phyloP scores from a whole-genome alignment of 495 filamentous ascomycete species.

The Aspergillus steynii region DNA sequence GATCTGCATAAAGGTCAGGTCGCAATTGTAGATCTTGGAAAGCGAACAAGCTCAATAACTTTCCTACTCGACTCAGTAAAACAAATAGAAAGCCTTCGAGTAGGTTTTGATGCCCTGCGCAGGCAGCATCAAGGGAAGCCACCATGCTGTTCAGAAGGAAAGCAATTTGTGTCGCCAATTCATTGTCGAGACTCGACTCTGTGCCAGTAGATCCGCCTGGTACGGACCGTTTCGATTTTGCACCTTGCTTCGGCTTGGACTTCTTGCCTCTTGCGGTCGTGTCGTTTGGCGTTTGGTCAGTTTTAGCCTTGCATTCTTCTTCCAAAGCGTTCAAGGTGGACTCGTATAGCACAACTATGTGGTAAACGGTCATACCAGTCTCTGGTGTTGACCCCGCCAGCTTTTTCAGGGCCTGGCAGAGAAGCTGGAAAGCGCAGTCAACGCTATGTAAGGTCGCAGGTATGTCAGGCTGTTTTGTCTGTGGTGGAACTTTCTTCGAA shows the following conservation, averaged over 20 bases:
- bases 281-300: conserved; percentile 8
- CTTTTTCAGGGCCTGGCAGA: conserved; percentile 36
- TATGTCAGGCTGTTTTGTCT: conserved; percentile 18
- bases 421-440: conserved; percentile 25
- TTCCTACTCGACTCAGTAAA: conserved; percentile 37
- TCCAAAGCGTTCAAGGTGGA: conserved; percentile 34
- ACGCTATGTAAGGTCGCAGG: conserved; percentile 20
- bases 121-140: conserved; percentile 25
- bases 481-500: conserved; percentile 7
- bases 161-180: conserved; percentile 21
- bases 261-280: conserved; percentile 4
- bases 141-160: conserved; percentile 32
- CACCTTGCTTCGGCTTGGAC: conserved; percentile 8
- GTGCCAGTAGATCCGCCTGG: neutral
- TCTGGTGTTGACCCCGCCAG: conserved; percentile 22
- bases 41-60: conserved; percentile 37
- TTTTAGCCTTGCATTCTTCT: conserved; percentile 26
- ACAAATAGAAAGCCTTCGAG: conserved; percentile 43
- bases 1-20: conserved; percentile 22
- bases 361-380: conserved; percentile 35
- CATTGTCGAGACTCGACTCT: conserved; percentile 10
- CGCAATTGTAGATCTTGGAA: conserved; percentile 34
- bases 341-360: conserved; percentile 43
- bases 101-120: conserved; percentile 27
- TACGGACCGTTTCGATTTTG: conserved; percentile 9